phyloP scores from a whole-genome alignment of 306 rosid species.

The Acacia crassicarpa region DNA sequence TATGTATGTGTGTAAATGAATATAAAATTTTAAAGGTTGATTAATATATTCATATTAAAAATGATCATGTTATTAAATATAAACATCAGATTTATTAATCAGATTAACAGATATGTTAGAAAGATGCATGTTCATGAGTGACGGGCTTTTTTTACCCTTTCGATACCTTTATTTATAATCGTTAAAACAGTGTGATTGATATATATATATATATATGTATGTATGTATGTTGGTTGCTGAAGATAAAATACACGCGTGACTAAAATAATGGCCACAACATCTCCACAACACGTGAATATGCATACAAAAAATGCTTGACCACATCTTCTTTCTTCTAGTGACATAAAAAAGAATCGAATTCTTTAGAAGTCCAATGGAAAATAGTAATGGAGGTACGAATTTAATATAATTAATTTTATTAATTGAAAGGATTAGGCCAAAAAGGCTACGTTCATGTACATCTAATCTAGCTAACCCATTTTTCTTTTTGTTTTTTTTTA shows the following conservation, averaged over 20 bases:
- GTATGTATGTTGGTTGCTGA: background rate
- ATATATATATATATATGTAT: too few relatives aligned
- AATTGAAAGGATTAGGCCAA: conserved; percentile 33
- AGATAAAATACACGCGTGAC: background rate
- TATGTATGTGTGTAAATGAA: too few relatives aligned
- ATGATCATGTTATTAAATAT: background rate
- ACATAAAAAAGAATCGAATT: conserved; percentile 9
- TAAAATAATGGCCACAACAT: conserved; percentile 22
- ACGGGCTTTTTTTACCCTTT: background rate
- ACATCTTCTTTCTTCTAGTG: conserved; percentile 10
- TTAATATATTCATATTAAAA: background rate
- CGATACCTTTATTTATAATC: too few relatives aligned
- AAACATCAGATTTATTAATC: background rate
- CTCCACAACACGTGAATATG: conserved; percentile 39
- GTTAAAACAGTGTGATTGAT: background rate
- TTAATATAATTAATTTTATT: background rate
- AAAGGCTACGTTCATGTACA: conserved; percentile 23
- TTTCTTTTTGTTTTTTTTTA: background rate
- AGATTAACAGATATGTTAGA: background rate
- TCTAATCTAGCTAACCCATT: conserved; percentile 40
- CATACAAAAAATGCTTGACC: conserved; percentile 29
- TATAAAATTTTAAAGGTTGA: background rate
- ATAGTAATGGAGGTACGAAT: background rate
- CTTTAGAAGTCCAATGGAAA: conserved; percentile 16
- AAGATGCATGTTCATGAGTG: too few relatives aligned